Conservation (phyloP, 176 grass and related monocot species). For the Bonia amplexicaulis region DNA sequence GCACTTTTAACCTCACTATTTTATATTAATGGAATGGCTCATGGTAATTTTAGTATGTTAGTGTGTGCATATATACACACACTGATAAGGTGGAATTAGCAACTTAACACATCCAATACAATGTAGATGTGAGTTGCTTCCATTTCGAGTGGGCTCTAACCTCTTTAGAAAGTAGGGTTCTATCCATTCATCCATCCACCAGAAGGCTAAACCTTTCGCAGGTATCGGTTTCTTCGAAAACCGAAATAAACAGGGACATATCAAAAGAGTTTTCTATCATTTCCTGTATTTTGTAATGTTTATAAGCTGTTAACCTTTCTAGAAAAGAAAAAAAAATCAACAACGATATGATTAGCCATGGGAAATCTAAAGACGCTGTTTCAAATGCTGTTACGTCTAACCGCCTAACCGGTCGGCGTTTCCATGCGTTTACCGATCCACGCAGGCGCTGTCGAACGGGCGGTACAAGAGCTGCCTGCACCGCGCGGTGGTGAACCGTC, state of each 20-base stretch:
- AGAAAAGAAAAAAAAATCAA: not conserved
- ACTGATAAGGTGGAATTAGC: not conserved
- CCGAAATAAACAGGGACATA: too few species aligned
- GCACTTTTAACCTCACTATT: not conserved
- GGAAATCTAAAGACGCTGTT: not conserved
- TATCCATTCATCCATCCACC: not conserved
- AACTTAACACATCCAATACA: not conserved
- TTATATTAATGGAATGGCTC: not conserved
- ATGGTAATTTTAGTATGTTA: not conserved
- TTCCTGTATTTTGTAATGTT: too few species aligned
- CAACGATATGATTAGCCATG: too few species aligned
- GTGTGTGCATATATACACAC: too few species aligned
- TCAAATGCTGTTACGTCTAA: not conserved
- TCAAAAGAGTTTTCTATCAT: too few species aligned
- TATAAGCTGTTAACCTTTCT: too few species aligned
- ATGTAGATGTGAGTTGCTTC: not conserved
- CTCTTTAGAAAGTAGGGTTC: not conserved
- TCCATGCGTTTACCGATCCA: not conserved
- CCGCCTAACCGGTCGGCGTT: not conserved
- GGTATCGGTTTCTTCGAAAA: too few species aligned
- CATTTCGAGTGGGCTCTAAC: not conserved
- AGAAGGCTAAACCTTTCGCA: not conserved
- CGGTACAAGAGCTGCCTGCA: constrained; percentile 93
- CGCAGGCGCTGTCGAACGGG: constrained; percentile 85
- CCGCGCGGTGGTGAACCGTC: constrained; percentile 74